Evolutionary conservation across 495 filamentous ascomycete species (phyloP), one percentile per base, ranked within the genome.

Genomic region (Halenospora varia): DNA sequence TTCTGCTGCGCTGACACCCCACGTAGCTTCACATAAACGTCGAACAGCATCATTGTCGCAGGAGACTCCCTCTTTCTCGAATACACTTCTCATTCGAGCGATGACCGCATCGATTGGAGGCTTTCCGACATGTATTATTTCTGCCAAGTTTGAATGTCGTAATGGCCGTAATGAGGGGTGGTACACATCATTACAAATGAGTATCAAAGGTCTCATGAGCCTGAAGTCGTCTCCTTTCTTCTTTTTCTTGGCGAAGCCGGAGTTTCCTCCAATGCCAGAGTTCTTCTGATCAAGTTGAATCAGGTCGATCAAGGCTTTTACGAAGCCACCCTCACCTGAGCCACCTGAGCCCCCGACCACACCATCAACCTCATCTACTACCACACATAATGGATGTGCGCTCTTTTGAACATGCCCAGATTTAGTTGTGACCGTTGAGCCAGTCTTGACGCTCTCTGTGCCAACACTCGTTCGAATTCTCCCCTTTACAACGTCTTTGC

Each of bases 111-210:
- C 90, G 10, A 96, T 70, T 3, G 91, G 85, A 0, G 94, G 91
- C 57, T 92, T 92, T 47, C 93, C 87, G 45, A 96, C 85, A 70
- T 94, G 88, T n/a, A 98, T 87, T 26, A 96, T 82, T 69, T 98
- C 94, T 1, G 93, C 94, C 29, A 88, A 73, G 17, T 79, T 83
- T 0, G 90, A 89, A 53, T 89, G 85, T 24, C 94, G 82, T 17
- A 98, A 79, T 18, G 88, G 90, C 10, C 89, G 82, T 23, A 98
- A 79, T 53, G 91, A 89, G 20, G 94, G 82, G 64, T 95, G 90
- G 68, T 98, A 98, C n/a, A 96, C 81, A 71, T 98, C 94, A 59
- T 98, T 98, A 78, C 94, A 98, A 56, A 98, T 91, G 24, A 97
- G 72, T 56, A 98, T 90, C 29, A 98, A 76, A 0, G 94, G 94